phyloP scores from a whole-genome alignment of 352 stramenopile species.

The Ophiocytium majus region DNA sequence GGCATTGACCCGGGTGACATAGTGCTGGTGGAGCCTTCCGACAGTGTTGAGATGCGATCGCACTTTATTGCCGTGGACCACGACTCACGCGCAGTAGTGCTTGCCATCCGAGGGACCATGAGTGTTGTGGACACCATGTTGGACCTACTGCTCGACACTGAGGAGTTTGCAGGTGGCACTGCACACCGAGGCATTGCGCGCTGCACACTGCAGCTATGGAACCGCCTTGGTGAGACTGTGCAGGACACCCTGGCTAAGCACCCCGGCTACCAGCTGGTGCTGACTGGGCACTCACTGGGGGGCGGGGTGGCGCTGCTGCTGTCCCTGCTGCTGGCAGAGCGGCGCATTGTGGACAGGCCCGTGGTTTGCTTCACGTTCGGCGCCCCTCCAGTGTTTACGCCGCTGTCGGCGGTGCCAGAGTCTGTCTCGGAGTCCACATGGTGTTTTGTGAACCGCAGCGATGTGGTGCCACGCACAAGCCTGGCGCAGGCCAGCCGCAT shows the following conservation, averaged over 20 bases:
- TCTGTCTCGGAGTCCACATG: not conserved
- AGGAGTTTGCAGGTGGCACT: not conserved
- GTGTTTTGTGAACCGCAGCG: not conserved
- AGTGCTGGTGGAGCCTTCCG: not conserved
- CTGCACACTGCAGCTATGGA: not conserved
- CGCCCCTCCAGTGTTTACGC: not conserved
- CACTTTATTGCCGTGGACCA: conserved; percentile 18
- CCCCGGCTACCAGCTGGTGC: not conserved
- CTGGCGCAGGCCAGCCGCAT: not conserved
- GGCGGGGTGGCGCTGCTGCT: not conserved
- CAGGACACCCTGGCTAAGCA: not conserved
- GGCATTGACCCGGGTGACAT: not conserved
- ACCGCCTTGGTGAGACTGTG: not conserved
- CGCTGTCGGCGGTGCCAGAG: not conserved
- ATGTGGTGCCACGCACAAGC: conserved; percentile 11
- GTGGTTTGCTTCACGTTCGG: not conserved
- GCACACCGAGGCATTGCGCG: conserved; percentile 2
- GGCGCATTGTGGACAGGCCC: not conserved
- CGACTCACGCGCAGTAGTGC: not conserved
- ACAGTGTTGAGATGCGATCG: not conserved
- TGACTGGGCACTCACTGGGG: not conserved
- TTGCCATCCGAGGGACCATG: not conserved
- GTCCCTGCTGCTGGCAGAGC: not conserved
- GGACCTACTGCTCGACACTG: not conserved
- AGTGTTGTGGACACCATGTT: conserved; percentile 2